These are phyloP conservation scores for Silene noctiflora DNA, from an alignment of 179 eudicot species.

Conservation along the genomic window DNA sequence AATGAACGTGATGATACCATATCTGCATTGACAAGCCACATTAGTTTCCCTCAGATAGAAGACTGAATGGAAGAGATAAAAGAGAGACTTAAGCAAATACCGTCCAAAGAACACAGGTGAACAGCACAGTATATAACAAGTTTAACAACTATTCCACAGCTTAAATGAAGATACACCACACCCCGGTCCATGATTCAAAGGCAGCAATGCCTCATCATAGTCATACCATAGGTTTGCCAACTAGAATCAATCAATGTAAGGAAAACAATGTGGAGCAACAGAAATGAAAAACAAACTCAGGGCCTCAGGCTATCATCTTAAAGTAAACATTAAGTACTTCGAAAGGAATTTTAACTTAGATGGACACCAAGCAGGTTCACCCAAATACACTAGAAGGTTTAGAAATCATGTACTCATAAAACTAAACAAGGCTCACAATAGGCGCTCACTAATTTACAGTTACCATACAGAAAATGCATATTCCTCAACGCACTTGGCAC, in stretches of 20 bases:
- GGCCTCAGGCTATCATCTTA: too few relatives aligned
- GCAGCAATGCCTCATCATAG: not conserved
- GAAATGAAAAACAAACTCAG: too few relatives aligned
- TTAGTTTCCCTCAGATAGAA: not conserved
- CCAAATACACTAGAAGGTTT: too few relatives aligned
- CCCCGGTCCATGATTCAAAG: not conserved
- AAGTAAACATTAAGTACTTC: too few relatives aligned
- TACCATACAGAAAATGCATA: too few relatives aligned
- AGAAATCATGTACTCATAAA: too few relatives aligned
- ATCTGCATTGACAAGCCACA: conserved; percentile 6
- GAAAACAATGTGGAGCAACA: too few relatives aligned
- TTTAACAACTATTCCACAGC: not conserved
- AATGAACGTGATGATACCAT: not conserved
- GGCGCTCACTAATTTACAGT: too few relatives aligned
- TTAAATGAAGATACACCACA: not conserved
- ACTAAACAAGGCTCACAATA: too few relatives aligned
- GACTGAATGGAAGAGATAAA: not conserved
- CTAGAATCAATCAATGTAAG: not conserved
- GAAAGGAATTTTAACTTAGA: too few relatives aligned
- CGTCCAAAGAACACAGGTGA: not conserved
- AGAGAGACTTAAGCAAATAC: not conserved
- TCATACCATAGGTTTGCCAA: not conserved
- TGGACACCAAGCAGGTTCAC: too few relatives aligned
- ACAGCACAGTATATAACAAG: not conserved
- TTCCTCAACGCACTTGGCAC: too few relatives aligned